These are phyloP conservation scores for Heterobasidion occidentale DNA, from an alignment of 1,284 basidiomycete species.

Conservation along the genomic window DNA sequence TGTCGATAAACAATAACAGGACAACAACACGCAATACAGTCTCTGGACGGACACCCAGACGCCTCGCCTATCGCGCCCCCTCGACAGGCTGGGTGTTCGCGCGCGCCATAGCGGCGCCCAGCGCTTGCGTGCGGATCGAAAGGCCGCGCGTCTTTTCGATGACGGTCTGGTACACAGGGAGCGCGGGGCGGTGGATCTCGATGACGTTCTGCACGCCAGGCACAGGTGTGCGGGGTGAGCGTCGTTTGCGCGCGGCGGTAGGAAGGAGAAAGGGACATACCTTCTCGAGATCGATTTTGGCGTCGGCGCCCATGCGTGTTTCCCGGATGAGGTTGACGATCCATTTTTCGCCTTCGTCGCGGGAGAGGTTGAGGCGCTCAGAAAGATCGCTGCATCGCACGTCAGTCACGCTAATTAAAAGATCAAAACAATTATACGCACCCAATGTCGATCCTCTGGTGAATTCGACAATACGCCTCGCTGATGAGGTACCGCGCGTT, in stretches of 20 bases:
- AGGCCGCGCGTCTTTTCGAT: slow-evolving; percentile 95
- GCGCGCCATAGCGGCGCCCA: slow-evolving; percentile 78
- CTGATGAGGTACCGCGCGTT: slow-evolving; percentile 93
- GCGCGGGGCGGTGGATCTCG: slow-evolving; percentile 85
- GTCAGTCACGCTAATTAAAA: background rate
- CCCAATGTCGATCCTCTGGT: slow-evolving; percentile 94
- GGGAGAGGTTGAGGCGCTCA: slow-evolving; percentile 84
- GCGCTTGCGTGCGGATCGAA: slow-evolving; percentile 84
- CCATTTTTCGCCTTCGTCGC: slow-evolving; percentile 97
- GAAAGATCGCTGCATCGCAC: slow-evolving; percentile 68
- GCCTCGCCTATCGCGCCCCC: slow-evolving; percentile 8
- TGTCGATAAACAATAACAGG: no score
- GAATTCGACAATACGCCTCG: slow-evolving; percentile 96
- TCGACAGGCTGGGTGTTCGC: slow-evolving; percentile 23
- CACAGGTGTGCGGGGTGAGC: background rate
- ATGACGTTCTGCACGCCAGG: slow-evolving; percentile 73
- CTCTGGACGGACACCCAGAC: no score
- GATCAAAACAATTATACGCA: slow-evolving; percentile 28
- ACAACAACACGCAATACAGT: no score
- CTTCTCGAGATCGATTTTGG: slow-evolving; percentile 96
- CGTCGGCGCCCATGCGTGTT: slow-evolving; percentile 91
- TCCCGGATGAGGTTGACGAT: slow-evolving; percentile 98
- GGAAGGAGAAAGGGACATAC: slow-evolving; percentile 25
- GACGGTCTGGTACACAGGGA: slow-evolving; percentile 89
- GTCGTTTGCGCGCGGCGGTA: background rate